Evolutionary conservation across 75 land plant species (phyloP).

Genomic region (Chamaecyparis obtusa): DNA sequence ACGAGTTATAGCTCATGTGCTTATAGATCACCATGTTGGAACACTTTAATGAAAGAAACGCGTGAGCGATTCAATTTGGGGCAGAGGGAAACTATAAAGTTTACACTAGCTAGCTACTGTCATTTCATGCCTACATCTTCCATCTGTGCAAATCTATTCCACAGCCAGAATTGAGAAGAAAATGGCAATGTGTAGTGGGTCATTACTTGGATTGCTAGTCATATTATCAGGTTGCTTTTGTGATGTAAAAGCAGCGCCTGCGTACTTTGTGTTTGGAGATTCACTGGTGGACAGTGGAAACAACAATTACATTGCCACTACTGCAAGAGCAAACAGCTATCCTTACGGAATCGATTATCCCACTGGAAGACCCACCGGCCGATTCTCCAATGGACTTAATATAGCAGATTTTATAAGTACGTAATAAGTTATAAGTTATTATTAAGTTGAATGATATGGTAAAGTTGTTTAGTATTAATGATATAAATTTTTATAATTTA

Average conservation of each 20-base stretch:
- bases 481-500: too few species aligned
- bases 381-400: slow-evolving; percentile 19
- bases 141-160: too few species aligned
- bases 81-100: too few species aligned
- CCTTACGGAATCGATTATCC: slow-evolving; percentile 24
- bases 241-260: not conserved
- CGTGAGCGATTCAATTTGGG: too few species aligned
- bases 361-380: slow-evolving; percentile 11
- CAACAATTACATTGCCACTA: slow-evolving; percentile 16
- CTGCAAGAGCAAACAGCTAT: slow-evolving; percentile 3
- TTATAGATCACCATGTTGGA: too few species aligned
- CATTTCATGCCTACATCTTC: too few species aligned
- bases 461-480: too few species aligned
- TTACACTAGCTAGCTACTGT: too few species aligned
- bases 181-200: not conserved
- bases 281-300: slow-evolving; percentile 23
- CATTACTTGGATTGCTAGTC: not conserved
- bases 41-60: too few species aligned
- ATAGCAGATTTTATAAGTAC: slow-evolving; percentile 8
- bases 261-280: slow-evolving; percentile 22
- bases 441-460: too few species aligned
- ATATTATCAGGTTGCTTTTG: not conserved
- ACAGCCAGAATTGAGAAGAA: not conserved
- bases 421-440: not conserved
- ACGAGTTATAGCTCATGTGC: too few species aligned